phyloP scores from a whole-genome alignment of 306 rosid species.

The Fagus sylvatica region DNA sequence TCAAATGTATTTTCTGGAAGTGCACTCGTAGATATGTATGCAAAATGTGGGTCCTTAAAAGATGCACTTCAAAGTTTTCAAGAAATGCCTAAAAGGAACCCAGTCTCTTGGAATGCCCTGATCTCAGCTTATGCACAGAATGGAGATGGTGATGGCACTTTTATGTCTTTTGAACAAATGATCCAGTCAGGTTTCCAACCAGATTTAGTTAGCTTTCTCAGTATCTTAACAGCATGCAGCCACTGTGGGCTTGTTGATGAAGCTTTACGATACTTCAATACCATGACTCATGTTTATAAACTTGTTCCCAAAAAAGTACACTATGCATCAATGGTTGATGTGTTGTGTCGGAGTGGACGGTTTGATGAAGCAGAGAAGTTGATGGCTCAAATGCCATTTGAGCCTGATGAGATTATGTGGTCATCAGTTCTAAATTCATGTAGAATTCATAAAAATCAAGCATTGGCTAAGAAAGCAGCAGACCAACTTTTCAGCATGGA shows the following conservation, averaged over 20 bases:
- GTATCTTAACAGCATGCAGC: conserved; percentile 78
- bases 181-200: conserved; percentile 71
- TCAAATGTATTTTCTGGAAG: conserved; percentile 84
- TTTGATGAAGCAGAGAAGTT: conserved; percentile 72
- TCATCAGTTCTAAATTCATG: conserved; percentile 81
- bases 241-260: conserved; percentile 86
- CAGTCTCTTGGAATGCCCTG: conserved; percentile 84
- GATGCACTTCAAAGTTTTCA: conserved; percentile 64
- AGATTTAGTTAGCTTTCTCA: conserved; percentile 79
- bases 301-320: conserved; percentile 73
- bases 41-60: conserved; percentile 86
- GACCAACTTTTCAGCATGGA: conserved; percentile 65
- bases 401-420: conserved; percentile 87
- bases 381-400: conserved; percentile 73
- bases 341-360: conserved; percentile 71
- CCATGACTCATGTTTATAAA: conserved; percentile 52
- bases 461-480: conserved; percentile 75
- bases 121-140: conserved; percentile 85
- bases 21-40: conserved; percentile 89
- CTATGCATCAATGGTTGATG: conserved; percentile 73
- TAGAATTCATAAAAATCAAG: conserved; percentile 79
- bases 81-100: conserved; percentile 79
- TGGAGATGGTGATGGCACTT: conserved; percentile 63
- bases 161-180: conserved; percentile 70
- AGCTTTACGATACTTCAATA: conserved; percentile 59